A percentile compares a stretch with the other conserved stretches of the same genome.
phyloP scores from a whole-genome alignment of 257 asterid genomes.

The Perilla frutescens region DNA sequence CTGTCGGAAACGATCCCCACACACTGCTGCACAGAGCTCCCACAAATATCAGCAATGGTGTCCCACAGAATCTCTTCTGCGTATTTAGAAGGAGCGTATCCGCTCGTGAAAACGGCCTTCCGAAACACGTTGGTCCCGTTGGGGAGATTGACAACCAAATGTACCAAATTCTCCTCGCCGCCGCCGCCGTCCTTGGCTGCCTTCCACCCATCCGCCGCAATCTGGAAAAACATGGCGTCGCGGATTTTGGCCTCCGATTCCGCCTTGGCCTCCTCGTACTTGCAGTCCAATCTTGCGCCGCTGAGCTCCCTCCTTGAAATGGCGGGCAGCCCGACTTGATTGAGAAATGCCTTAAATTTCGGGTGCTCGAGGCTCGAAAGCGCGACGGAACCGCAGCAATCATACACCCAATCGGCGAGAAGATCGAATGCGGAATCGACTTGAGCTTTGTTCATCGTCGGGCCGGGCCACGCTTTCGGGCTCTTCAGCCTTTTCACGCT shows the following conservation, averaged over 20 bases:
- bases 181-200: constrained; percentile 41
- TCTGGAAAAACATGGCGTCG: constrained; percentile 97
- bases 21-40: constrained; percentile 72
- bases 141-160: constrained; percentile 88
- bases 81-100: constrained; percentile 66
- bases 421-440: constrained; percentile 73
- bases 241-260: constrained; percentile 84
- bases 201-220: constrained; percentile 91
- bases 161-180: constrained; percentile 70
- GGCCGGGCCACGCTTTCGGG: constrained; percentile 73
- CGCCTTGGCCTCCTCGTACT: constrained; percentile 68
- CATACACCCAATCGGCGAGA: constrained; percentile 90
- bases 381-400: constrained; percentile 87
- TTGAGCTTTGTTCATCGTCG: constrained; percentile 67
- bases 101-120: constrained; percentile 70
- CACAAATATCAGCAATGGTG: constrained; percentile 78
- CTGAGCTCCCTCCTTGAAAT: constrained; percentile 64
- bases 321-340: constrained; percentile 76
- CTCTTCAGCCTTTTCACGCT: constrained; percentile 89
- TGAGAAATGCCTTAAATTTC: constrained; percentile 82
- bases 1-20: constrained; percentile 93
- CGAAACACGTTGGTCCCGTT: constrained; percentile 84
- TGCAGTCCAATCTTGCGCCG: constrained; percentile 70
- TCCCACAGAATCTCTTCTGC: constrained; percentile 95
- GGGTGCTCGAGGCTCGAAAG: constrained; percentile 88